Evolutionary conservation across 495 filamentous ascomycete genomes (phyloP).

Genomic region (Glutinoglossum americanum): DNA sequence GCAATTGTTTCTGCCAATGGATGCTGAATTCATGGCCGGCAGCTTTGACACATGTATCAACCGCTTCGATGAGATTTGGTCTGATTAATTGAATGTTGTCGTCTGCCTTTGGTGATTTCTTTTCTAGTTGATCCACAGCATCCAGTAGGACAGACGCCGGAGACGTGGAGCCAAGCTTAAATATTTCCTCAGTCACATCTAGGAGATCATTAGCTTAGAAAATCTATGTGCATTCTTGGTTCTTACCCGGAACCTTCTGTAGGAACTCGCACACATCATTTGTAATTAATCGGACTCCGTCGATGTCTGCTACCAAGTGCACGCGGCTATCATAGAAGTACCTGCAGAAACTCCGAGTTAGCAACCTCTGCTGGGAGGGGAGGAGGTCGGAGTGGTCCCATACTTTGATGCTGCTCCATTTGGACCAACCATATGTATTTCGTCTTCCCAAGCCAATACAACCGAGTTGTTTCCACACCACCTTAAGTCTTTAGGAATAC

Average conservation of each 20-base stretch:
- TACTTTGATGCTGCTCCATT: slow-evolving; percentile 52
- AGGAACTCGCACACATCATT: slow-evolving; percentile 89
- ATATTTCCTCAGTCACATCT: slow-evolving; percentile 74
- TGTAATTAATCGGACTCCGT: slow-evolving; percentile 71
- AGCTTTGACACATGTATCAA: slow-evolving; percentile 76
- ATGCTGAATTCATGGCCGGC: slow-evolving; percentile 78
- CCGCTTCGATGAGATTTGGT: slow-evolving; percentile 66
- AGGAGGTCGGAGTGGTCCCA: slow-evolving; percentile 5
- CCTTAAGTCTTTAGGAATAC: slow-evolving; percentile 66
- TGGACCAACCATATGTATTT: slow-evolving; percentile 79
- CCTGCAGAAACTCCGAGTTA: slow-evolving; percentile 16
- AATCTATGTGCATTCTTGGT: neutral
- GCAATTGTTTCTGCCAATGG: slow-evolving; percentile 83
- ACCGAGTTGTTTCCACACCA: slow-evolving; percentile 97
- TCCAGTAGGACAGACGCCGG: slow-evolving; percentile 81
- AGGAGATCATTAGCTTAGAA: neutral
- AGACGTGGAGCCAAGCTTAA: slow-evolving; percentile 65
- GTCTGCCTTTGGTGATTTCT: slow-evolving; percentile 88
- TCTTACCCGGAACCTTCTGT: slow-evolving; percentile 59
- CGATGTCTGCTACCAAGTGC: slow-evolving; percentile 71
- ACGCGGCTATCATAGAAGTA: slow-evolving; percentile 83
- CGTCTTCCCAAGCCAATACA: slow-evolving; percentile 90
- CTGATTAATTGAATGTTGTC: slow-evolving; percentile 91
- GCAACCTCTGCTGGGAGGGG: neutral
- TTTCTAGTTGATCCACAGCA: slow-evolving; percentile 76